phyloP scores from a whole-genome alignment of 257 asterid genomes.

The Scutellaria barbata region DNA sequence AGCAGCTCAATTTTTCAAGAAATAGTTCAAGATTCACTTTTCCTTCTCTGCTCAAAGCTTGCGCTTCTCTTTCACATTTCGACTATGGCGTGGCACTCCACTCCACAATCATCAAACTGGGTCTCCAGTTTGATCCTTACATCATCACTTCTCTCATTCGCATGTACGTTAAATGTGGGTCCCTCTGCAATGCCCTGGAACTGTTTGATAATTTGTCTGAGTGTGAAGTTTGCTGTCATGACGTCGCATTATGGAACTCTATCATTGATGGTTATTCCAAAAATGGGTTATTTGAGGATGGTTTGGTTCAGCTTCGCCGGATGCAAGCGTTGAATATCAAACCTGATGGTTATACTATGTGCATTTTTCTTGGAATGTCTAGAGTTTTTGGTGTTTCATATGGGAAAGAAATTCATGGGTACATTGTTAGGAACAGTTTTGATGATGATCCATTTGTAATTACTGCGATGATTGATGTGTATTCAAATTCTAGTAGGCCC shows the following conservation, averaged over 20 bases:
- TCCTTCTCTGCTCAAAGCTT: constrained; percentile 86
- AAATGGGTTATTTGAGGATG: constrained; percentile 50
- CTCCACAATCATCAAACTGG: constrained; percentile 57
- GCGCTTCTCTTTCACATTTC: constrained; percentile 54
- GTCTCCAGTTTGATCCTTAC: constrained; percentile 67
- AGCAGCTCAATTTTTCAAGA: constrained; percentile 45
- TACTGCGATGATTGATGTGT: constrained; percentile 74
- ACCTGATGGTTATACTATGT: constrained; percentile 78
- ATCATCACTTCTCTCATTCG: constrained; percentile 69
- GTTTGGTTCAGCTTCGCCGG: constrained; percentile 49
- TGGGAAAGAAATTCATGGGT: constrained; percentile 77
- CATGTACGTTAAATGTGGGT: constrained; percentile 68
- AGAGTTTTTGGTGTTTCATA: constrained; percentile 26
- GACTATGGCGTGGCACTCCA: constrained; percentile 63
- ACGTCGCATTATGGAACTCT: constrained; percentile 83
- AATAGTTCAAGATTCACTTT: constrained; percentile 60
- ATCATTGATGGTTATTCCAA: constrained; percentile 71
- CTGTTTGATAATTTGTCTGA: constrained; percentile 70
- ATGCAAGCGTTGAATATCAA: constrained; percentile 63
- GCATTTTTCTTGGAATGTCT: constrained; percentile 70
- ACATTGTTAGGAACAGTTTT: constrained; percentile 51
- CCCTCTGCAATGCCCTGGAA: constrained; percentile 52
- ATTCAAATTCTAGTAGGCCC: constrained; percentile 52
- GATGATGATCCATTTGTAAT: constrained; percentile 61
- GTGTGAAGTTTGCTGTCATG: constrained; percentile 45